A percentile compares a stretch with the other conserved stretches of the same genome.
Conservation (phyloP, 1,284 basidiomycete genomes). For the Sparassis latifolia region DNA sequence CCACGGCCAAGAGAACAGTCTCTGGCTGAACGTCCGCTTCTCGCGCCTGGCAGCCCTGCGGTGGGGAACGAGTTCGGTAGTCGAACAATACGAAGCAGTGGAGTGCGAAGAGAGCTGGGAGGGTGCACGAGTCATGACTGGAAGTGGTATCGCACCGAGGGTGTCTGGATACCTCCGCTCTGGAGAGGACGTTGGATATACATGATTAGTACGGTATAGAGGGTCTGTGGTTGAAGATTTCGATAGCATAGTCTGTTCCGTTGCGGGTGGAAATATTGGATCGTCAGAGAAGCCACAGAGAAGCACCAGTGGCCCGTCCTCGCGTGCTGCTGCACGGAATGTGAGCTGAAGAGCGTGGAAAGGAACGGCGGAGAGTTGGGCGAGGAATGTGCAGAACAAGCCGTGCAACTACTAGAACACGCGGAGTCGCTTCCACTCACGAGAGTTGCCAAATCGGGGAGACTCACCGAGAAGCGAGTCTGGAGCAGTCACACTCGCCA, state of each 20-base stretch:
- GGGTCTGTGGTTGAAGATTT: constrained; percentile 14
- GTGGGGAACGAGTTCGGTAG: constrained; percentile 18
- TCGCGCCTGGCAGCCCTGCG: constrained; percentile 1
- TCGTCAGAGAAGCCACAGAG: constrained; percentile 13
- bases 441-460: too few relatives aligned
- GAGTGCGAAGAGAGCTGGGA: constrained; percentile 15
- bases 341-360: constrained; percentile 4
- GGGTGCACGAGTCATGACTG: constrained; percentile 15
- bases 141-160: constrained; percentile 12
- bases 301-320: constrained; percentile 11
- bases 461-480: too few relatives aligned
- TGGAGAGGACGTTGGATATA: constrained; percentile 11
- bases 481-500: too few relatives aligned
- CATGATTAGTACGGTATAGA: constrained; percentile 9
- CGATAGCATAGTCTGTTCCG: constrained; percentile 16
- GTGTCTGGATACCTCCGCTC: constrained; percentile 13
- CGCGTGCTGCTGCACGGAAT: not conserved
- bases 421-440: too few relatives aligned
- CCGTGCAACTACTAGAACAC: too few relatives aligned
- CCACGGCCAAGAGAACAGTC: constrained; percentile 16
- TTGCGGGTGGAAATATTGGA: constrained; percentile 4
- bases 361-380: not conserved
- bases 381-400: too few relatives aligned
- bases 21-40: constrained; percentile 8
- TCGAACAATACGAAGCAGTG: constrained; percentile 19